Evolutionary conservation across 805 yeast species (phyloP).

Genomic region (Metschnikowia cubensis): DNA sequence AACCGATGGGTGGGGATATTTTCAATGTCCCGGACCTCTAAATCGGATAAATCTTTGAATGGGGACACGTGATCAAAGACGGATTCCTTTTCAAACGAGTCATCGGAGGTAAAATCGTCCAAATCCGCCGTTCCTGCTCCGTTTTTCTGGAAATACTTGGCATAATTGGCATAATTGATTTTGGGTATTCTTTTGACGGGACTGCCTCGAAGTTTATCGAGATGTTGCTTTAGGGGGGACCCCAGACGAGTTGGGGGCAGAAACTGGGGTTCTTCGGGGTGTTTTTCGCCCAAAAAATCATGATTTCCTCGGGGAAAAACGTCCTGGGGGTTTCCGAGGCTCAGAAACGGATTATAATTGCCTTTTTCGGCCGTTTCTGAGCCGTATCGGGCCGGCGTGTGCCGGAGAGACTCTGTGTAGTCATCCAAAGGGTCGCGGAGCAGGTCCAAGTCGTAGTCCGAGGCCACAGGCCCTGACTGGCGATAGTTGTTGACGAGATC

Average conservation of each 20-base stretch:
- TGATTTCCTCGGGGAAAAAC: neutral
- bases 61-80: slow-evolving; percentile 2
- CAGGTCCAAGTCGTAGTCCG: neutral
- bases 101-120: neutral
- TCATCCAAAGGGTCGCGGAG: slow-evolving; percentile 8
- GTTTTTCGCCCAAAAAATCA: too few relatives aligned
- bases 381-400: neutral
- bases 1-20: neutral
- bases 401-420: slow-evolving; percentile 1
- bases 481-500: slow-evolving; percentile 13
- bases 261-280: neutral
- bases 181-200: slow-evolving; percentile 9
- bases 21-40: slow-evolving; percentile 1
- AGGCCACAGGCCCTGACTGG: neutral
- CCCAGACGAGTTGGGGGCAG: slow-evolving; percentile 11
- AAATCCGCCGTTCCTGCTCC: neutral
- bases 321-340: slow-evolving; percentile 7
- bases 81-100: slow-evolving; percentile 1
- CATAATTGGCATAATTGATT: neutral
- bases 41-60: neutral
- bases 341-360: too few relatives aligned
- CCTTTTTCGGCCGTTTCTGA: neutral
- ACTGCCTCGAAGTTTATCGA: slow-evolving; percentile 13
- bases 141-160: neutral
- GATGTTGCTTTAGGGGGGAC: slow-evolving; percentile 9